Evolutionary conservation across 2,329 filamentous ascomycete species (phyloP).

Genomic region (Emericellopsis cladophorae): DNA sequence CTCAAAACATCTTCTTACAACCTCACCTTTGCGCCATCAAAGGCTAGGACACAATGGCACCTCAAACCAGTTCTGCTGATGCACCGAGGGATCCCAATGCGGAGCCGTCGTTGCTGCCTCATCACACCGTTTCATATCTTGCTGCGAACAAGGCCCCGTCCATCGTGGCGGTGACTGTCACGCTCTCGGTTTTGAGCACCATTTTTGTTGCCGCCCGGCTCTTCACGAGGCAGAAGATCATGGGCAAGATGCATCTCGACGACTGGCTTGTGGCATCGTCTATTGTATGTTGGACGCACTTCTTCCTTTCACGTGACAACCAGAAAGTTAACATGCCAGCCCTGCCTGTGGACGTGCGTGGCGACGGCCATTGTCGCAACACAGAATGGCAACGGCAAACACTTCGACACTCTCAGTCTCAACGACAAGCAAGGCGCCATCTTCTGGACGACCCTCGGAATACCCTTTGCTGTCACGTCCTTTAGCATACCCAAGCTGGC

Average conservation of each 20-base stretch:
- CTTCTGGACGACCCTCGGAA: slow-evolving; percentile 12
- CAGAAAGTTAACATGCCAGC: background rate
- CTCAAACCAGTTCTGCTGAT: no score
- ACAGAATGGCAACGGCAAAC: slow-evolving; percentile 3
- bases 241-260: slow-evolving; percentile 4
- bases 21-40: no score
- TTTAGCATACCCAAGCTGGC: slow-evolving; percentile 15
- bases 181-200: slow-evolving; percentile 3
- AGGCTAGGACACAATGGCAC: background rate
- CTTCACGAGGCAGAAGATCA: slow-evolving; percentile 2
- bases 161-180: slow-evolving; percentile 3
- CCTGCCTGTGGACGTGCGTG: slow-evolving; percentile 2
- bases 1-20: no score
- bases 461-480: slow-evolving; percentile 12
- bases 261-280: slow-evolving; percentile 4
- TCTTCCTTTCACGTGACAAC: background rate
- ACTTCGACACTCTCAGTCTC: slow-evolving; percentile 4
- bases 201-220: slow-evolving; percentile 4
- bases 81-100: background rate
- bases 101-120: slow-evolving; percentile 1
- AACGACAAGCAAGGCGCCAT: slow-evolving; percentile 2
- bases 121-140: slow-evolving; percentile 7
- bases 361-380: slow-evolving; percentile 1
- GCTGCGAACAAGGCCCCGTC: slow-evolving; percentile 9
- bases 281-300: background rate